Evolutionary conservation across 106 monocot genomes (phyloP), one percentile per base, ranked within the genome.

Genomic region (Agapanthus africanus): DNA sequence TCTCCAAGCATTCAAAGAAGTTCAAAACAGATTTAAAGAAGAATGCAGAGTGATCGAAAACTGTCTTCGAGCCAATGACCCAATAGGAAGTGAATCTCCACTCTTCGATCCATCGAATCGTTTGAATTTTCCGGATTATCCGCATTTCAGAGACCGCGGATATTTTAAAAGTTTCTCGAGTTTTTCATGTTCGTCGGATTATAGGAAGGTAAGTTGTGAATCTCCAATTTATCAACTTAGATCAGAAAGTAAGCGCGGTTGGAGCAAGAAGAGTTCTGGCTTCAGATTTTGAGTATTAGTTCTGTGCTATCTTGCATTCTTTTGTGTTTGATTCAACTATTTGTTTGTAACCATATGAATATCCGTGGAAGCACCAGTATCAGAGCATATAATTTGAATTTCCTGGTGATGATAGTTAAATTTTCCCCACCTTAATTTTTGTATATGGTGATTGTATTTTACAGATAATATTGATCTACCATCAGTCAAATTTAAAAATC

Each of bases 11-110:
- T 38, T 82, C 26, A 80, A 70, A 49, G 85, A 90, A 25, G 74
- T 80, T 7, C 84, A 75, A 73, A 75, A 59, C 31, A 78, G 69
- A 65, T 39, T 94, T n/a, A 75, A 57, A 30, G 84, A 90, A 28
- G 93, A 94, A 54, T 84, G 83, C 47, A 79, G 69, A 18, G 82
- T 90, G n/a, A 79, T 94, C 6, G 85, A 90, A 66, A 76, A 30
- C 22, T 94, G 83, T 40, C 63, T 87, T 32, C 37, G 75, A 63
- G 63, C 67, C 40, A 78, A 74, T 15, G 36, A 23, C 40, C 54
- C 40, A 7, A 35, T 66, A 0, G 40, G 38, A 32, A 46, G 7
- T 0, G 86, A 67, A 10, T 84, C 51, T 1, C 94, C 94, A n/a
- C 26, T 94, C 2, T 94, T 94, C 44, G 79, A 94, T 65, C 93